Evolutionary conservation across 2,329 filamentous ascomycete species (phyloP).

Genomic region (Diaporthe sp.): DNA sequence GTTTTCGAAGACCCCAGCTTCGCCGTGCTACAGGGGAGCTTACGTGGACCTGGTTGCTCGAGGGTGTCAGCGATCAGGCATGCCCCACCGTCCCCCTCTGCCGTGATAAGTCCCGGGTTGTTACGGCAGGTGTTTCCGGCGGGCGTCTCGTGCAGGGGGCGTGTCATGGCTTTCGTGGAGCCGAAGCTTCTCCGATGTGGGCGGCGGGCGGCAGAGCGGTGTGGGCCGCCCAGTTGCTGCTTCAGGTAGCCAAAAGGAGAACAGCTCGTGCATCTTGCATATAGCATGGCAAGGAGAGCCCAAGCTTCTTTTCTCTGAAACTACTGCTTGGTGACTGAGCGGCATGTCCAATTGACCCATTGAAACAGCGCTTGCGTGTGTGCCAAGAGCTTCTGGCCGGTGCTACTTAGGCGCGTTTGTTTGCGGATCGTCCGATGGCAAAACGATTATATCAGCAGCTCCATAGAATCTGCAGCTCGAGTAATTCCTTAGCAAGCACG

Average conservation of each 20-base stretch:
- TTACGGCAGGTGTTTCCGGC: slow-evolving; percentile 22
- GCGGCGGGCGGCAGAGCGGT: background rate
- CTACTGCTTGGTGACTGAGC: background rate
- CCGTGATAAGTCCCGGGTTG: background rate
- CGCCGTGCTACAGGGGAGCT: background rate
- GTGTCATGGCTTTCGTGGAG: slow-evolving; percentile 8
- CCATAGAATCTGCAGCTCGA: slow-evolving; percentile 13
- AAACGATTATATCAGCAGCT: slow-evolving; percentile 6
- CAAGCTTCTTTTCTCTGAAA: background rate
- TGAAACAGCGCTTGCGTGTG: slow-evolving; percentile 24
- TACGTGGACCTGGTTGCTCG: background rate
- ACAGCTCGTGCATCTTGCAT: background rate
- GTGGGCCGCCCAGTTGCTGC: background rate
- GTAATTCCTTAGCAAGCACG: background rate
- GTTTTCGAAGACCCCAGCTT: slow-evolving; percentile 4
- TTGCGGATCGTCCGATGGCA: background rate
- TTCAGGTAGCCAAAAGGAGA: background rate
- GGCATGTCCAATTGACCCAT: background rate
- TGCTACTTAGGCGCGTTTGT: background rate
- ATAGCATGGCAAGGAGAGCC: background rate
- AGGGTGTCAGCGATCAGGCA: background rate
- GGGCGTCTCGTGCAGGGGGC: slow-evolving; percentile 6
- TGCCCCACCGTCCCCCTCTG: background rate
- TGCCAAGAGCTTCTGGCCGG: background rate
- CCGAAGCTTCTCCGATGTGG: slow-evolving; percentile 11